Evolutionary conservation across 2,329 filamentous ascomycete genomes (phyloP).

Genomic region (Aquanectria penicillioides): DNA sequence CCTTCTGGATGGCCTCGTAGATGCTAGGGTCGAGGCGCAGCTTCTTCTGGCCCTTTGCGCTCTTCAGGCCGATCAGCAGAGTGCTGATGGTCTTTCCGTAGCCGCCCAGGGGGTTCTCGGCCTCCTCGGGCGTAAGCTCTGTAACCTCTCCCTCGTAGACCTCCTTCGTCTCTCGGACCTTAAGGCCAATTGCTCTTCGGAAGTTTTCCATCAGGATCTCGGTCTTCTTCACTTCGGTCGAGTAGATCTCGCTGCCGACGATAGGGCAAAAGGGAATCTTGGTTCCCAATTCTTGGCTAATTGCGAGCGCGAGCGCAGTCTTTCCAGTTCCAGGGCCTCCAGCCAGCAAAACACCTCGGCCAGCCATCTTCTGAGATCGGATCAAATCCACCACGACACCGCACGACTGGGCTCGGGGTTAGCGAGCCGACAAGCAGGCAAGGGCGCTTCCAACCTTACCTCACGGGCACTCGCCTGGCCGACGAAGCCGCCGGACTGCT

Average conservation of each 20-base stretch:
- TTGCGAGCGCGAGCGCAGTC: conserved; percentile 92
- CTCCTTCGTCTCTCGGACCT: conserved; percentile 98
- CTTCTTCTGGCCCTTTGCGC: conserved; percentile 97
- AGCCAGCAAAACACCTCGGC: conserved; percentile 89
- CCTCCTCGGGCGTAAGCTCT: conserved; percentile 96
- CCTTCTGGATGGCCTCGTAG: conserved; percentile 99
- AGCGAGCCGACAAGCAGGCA: conserved; percentile 20
- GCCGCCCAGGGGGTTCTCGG: conserved; percentile 94
- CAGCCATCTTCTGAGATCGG: conserved; percentile 96
- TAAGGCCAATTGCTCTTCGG: conserved; percentile 91
- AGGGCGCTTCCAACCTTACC: conserved; percentile 59
- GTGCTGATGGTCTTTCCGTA: conserved; percentile 99
- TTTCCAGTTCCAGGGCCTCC: conserved; percentile 97
- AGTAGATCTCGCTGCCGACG: conserved; percentile 97
- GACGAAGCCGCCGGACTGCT: conserved; percentile 83
- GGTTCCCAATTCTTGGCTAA: conserved; percentile 96
- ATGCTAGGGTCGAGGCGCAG: conserved; percentile 96
- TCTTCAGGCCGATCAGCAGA: conserved; percentile 92
- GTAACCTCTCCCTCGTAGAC: conserved; percentile 99
- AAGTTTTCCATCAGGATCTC: conserved; percentile 99
- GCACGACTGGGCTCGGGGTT: conserved; percentile 72
- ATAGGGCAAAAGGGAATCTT: conserved; percentile 99
- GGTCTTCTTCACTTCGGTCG: conserved; percentile 98
- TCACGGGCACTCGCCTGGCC: conserved; percentile 90
- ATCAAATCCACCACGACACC: conserved; percentile 97